phyloP scores from a whole-genome alignment of 352 stramenopile species.

The Phytopythium montanum region DNA sequence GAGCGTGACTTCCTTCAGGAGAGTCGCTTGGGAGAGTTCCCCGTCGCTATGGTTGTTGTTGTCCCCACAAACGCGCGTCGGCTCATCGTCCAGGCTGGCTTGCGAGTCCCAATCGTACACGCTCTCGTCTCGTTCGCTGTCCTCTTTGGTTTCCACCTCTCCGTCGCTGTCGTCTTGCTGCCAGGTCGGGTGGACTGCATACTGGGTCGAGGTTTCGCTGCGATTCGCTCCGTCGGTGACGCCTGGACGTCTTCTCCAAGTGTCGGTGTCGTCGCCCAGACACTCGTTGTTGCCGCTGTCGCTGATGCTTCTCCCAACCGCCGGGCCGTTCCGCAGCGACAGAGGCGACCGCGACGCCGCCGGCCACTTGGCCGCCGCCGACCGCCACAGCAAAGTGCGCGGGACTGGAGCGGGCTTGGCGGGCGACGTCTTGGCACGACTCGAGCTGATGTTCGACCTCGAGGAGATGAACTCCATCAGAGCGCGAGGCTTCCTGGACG shows the following conservation, averaged over 20 bases:
- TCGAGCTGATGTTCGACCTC: neutral
- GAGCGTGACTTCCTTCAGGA: neutral
- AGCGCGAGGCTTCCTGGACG: neutral
- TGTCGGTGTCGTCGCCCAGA: neutral
- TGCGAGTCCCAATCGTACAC: conserved; percentile 6
- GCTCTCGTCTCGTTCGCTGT: conserved; percentile 1
- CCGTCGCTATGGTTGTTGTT: neutral
- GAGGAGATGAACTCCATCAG: conserved; percentile 6
- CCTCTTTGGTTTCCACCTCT: neutral
- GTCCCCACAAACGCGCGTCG: neutral
- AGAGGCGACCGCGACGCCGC: neutral
- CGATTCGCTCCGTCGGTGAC: neutral
- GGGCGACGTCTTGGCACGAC: neutral
- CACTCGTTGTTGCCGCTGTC: conserved; percentile 7
- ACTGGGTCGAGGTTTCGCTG: neutral
- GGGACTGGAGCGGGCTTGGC: neutral
- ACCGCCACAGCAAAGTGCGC: conserved; percentile 4
- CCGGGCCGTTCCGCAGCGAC: neutral
- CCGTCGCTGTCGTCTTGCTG: neutral
- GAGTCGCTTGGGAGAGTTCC: rapidly evolving
- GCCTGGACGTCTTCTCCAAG: neutral
- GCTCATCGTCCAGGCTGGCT: neutral
- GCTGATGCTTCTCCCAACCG: neutral
- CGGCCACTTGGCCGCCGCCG: conserved; percentile 1
- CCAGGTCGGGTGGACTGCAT: neutral